Conservation (phyloP, 2,329 filamentous ascomycete genomes). For the Aspergillus quadrilineatus region DNA sequence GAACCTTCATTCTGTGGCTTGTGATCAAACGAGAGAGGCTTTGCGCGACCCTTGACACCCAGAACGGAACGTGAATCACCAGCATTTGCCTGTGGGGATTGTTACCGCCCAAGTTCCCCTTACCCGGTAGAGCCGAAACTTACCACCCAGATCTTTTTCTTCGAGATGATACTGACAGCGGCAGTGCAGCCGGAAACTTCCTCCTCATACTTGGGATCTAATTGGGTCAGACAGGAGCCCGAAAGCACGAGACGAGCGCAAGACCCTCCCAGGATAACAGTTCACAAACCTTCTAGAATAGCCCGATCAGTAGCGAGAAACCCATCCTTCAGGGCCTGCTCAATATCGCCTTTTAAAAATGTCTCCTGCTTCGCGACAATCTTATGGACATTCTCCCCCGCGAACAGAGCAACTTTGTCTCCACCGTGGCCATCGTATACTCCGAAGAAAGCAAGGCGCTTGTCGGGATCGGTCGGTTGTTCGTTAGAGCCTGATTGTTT, state of each 20-base stretch:
- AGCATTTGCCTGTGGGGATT: conserved; percentile 73
- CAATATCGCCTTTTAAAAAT: conserved; percentile 86
- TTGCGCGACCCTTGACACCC: conserved; percentile 94
- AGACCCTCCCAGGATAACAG: neutral
- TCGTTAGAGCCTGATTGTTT: conserved; percentile 51
- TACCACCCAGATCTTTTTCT: conserved; percentile 93
- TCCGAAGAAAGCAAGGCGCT: conserved; percentile 89
- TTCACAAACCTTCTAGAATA: conserved; percentile 79
- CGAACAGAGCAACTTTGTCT: conserved; percentile 91
- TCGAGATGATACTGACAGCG: conserved; percentile 83
- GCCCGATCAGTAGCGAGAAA: conserved; percentile 95
- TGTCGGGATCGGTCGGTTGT: conserved; percentile 63
- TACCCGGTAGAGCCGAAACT: conserved; percentile 43
- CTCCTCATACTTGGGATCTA: conserved; percentile 95
- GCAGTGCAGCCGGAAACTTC: conserved; percentile 98
- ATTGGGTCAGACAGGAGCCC: conserved; percentile 9
- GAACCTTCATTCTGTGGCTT: conserved; percentile 97
- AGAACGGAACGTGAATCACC: conserved; percentile 94
- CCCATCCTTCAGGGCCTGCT: conserved; percentile 94
- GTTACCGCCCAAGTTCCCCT: conserved; percentile 24
- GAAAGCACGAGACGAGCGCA: neutral
- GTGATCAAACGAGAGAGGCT: conserved; percentile 98
- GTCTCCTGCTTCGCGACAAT: conserved; percentile 94
- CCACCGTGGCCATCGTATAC: conserved; percentile 98
- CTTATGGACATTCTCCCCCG: conserved; percentile 87